A percentile compares a stretch with the other conserved stretches of the same genome.
phyloP scores from a whole-genome alignment of 805 yeast genomes.

The Pichia ethanolica region DNA sequence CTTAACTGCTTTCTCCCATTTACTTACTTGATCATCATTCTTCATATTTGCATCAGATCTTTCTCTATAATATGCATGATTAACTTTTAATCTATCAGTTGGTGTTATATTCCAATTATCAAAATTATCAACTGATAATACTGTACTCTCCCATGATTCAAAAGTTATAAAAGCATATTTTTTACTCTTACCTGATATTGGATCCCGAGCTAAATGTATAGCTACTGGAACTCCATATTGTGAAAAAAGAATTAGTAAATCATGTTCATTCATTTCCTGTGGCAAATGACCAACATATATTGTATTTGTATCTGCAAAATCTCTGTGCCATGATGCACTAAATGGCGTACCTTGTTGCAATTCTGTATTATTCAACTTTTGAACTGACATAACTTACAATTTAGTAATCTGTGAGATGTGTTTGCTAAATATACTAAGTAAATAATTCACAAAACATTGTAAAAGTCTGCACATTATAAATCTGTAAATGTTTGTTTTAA shows the following conservation, averaged over 20 bases:
- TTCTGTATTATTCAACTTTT: constrained; percentile 59
- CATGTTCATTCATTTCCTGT: constrained; percentile 60
- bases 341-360: not conserved
- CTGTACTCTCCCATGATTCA: constrained; percentile 71
- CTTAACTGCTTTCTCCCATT: constrained; percentile 23
- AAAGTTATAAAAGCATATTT: constrained; percentile 82
- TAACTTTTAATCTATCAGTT: constrained; percentile 55
- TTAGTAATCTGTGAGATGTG: too few species aligned
- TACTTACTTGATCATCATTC: constrained; percentile 37
- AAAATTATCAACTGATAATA: constrained; percentile 82
- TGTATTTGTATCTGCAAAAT: constrained; percentile 69
- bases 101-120: constrained; percentile 47
- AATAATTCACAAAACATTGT: too few species aligned
- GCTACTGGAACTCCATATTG: constrained; percentile 87
- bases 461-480: too few species aligned
- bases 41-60: constrained; percentile 23
- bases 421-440: too few species aligned
- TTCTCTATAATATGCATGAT: constrained; percentile 50
- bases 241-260: constrained; percentile 69
- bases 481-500: too few species aligned
- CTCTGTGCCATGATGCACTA: constrained; percentile 84
- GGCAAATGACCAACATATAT: constrained; percentile 73
- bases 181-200: constrained; percentile 52
- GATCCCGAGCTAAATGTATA: constrained; percentile 60
- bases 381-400: constrained; percentile 26